Evolutionary conservation across 805 yeast genomes (phyloP).

Genomic region (Candida easanensis): DNA sequence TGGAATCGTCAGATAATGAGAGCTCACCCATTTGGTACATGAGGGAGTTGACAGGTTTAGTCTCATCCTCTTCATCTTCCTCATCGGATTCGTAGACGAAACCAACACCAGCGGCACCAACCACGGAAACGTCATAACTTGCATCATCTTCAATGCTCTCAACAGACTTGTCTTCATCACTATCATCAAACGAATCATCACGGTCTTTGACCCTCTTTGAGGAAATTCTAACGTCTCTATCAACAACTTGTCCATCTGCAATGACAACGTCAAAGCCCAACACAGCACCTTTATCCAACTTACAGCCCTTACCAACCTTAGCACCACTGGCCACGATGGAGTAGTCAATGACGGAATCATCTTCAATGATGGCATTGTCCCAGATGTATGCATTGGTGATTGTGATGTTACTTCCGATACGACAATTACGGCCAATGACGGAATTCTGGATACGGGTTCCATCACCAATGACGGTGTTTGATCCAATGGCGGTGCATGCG

Average conservation of each 20-base stretch:
- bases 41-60: constrained; percentile 31
- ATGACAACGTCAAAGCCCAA: constrained; percentile 74
- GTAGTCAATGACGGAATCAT: constrained; percentile 53
- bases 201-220: constrained; percentile 39
- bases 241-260: constrained; percentile 49
- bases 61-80: constrained; percentile 30
- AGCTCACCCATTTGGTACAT: constrained; percentile 46
- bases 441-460: constrained; percentile 63
- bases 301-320: constrained; percentile 48
- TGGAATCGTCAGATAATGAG: constrained; percentile 56
- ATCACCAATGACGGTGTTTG: constrained; percentile 73
- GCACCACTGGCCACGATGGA: constrained; percentile 72
- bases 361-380: constrained; percentile 77
- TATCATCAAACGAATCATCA: constrained; percentile 9
- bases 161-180: constrained; percentile 26
- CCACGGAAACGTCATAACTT: constrained; percentile 16
- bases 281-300: constrained; percentile 67
- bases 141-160: constrained; percentile 16
- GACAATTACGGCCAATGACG: constrained; percentile 83
- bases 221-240: constrained; percentile 50
- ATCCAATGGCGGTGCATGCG: constrained; percentile 79
- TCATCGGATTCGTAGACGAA: constrained; percentile 35
- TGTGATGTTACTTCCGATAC: constrained; percentile 72
- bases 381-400: constrained; percentile 80
- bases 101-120: constrained; percentile 31